Conservation (phyloP, 176 grass and related monocot genomes). For the Oryza meyeriana region DNA sequence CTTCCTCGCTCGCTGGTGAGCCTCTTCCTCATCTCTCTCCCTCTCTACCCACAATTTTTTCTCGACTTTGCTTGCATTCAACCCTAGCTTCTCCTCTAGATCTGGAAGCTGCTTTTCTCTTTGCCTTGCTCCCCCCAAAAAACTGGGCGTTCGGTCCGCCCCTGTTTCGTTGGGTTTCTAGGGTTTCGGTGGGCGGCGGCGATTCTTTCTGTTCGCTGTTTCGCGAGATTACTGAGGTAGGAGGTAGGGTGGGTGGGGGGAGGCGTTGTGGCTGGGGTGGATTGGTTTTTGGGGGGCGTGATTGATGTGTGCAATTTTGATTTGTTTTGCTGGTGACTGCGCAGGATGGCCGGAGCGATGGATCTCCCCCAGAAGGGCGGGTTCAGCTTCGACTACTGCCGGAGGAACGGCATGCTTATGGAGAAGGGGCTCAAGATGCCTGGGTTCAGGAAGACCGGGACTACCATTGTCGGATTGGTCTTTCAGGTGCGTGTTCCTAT, state of each 20-base stretch:
- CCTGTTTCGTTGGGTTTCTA: not conserved
- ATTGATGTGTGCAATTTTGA: not conserved
- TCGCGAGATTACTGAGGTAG: not conserved
- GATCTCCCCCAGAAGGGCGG: conserved; percentile 80
- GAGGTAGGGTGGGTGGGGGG: not conserved
- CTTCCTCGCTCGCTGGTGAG: too few relatives aligned
- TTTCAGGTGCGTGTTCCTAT: conserved; percentile 49
- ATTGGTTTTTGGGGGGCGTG: not conserved
- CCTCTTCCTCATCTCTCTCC: too few relatives aligned
- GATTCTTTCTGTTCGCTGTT: not conserved
- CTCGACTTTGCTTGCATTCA: too few relatives aligned
- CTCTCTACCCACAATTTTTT: too few relatives aligned
- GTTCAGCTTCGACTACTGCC: conserved; percentile 76
- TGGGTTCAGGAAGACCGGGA: conserved; percentile 77
- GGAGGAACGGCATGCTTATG: conserved; percentile 64
- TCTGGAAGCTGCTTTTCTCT: too few relatives aligned
- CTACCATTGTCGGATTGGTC: conserved; percentile 89
- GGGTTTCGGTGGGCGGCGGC: conserved; percentile 11
- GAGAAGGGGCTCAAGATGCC: conserved; percentile 65
- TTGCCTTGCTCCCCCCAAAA: not conserved
- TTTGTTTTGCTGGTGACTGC: not conserved
- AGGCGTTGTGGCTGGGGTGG: not conserved
- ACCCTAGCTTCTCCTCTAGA: too few relatives aligned
- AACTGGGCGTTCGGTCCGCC: too few relatives aligned
- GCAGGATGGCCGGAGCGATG: conserved; percentile 61